Percentiles rank a stretch among this genome's conserved stretches.
phyloP scores from a whole-genome alignment of 495 filamentous ascomycete species.

The Bacidia gigantensis region DNA sequence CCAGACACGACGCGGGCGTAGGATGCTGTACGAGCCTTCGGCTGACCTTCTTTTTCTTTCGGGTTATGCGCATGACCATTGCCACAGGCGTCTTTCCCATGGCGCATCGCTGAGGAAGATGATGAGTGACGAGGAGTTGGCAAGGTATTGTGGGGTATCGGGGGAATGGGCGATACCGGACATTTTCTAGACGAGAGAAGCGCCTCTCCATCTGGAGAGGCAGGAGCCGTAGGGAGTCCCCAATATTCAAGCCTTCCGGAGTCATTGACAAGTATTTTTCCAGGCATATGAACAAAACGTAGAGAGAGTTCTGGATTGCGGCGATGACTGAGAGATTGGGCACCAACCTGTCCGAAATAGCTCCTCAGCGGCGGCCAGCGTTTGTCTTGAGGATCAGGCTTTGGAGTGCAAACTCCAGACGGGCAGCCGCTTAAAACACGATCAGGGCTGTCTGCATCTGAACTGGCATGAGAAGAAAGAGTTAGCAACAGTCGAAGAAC shows the following conservation, averaged over 20 bases:
- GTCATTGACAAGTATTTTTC: slow-evolving; percentile 14
- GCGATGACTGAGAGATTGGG: slow-evolving; percentile 38
- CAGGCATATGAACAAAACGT: slow-evolving; percentile 25
- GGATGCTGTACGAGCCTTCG: slow-evolving; percentile 7
- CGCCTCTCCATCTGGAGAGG: slow-evolving; percentile 11
- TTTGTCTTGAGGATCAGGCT: slow-evolving; percentile 79
- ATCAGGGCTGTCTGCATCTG: slow-evolving; percentile 5
- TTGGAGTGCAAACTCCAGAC: slow-evolving; percentile 73
- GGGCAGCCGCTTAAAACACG: slow-evolving; percentile 26
- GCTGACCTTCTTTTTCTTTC: background rate
- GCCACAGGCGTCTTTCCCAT: slow-evolving; percentile 29
- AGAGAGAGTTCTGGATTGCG: slow-evolving; percentile 25
- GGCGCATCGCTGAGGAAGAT: slow-evolving; percentile 36
- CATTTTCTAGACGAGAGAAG: background rate
- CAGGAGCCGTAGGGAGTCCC: background rate
- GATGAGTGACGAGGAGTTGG: slow-evolving; percentile 42
- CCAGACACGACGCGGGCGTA: slow-evolving; percentile 12
- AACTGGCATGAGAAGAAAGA: slow-evolving; percentile 2
- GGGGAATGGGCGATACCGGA: background rate
- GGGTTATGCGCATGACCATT: slow-evolving; percentile 4
- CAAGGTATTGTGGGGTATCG: slow-evolving; percentile 18
- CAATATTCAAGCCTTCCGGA: background rate
- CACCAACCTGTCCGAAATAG: slow-evolving; percentile 97
- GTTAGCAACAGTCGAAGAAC: slow-evolving; percentile 9
- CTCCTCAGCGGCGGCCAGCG: slow-evolving; percentile 75